Percentiles rank a stretch among this genome's conserved stretches.
These are phyloP conservation scores for Fomitopsis betulina DNA, from an alignment of 1,284 basidiomycete genomes.

Conservation along the genomic window DNA sequence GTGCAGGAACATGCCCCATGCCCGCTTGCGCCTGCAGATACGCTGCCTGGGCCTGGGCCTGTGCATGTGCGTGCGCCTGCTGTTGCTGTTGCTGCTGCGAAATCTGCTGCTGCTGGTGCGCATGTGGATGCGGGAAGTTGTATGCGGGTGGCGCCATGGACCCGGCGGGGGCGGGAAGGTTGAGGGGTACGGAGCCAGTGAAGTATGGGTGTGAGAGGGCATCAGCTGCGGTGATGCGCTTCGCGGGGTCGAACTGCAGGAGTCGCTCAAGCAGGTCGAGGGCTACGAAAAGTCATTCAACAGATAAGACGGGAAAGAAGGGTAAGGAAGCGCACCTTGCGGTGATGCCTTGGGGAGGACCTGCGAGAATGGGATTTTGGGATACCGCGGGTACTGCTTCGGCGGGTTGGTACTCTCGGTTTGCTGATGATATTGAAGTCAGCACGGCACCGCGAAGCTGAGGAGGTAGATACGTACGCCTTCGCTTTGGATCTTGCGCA, in stretches of 20 bases:
- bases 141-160: slow-evolving; percentile 67
- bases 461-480: slow-evolving; percentile 54
- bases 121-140: slow-evolving; percentile 62
- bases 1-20: neutral
- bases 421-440: slow-evolving; percentile 35
- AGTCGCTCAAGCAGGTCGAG: slow-evolving; percentile 94
- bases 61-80: slow-evolving; percentile 40
- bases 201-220: slow-evolving; percentile 95
- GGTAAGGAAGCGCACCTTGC: slow-evolving; percentile 54
- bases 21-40: slow-evolving; percentile 30
- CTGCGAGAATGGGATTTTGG: slow-evolving; percentile 86
- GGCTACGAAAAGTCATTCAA: slow-evolving; percentile 41
- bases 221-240: slow-evolving; percentile 89
- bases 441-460: neutral
- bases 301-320: slow-evolving; percentile 5
- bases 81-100: slow-evolving; percentile 37
- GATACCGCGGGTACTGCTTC: slow-evolving; percentile 87
- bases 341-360: slow-evolving; percentile 91
- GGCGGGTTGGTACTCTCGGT: slow-evolving; percentile 77
- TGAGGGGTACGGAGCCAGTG: slow-evolving; percentile 45
- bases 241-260: slow-evolving; percentile 93
- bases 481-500: slow-evolving; percentile 89
- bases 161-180: slow-evolving; percentile 45
- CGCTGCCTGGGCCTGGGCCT: slow-evolving; percentile 30
- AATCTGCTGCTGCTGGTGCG: slow-evolving; percentile 34